Conservation (phyloP, 257 asterid species). For the Nicotiana sylvestris region DNA sequence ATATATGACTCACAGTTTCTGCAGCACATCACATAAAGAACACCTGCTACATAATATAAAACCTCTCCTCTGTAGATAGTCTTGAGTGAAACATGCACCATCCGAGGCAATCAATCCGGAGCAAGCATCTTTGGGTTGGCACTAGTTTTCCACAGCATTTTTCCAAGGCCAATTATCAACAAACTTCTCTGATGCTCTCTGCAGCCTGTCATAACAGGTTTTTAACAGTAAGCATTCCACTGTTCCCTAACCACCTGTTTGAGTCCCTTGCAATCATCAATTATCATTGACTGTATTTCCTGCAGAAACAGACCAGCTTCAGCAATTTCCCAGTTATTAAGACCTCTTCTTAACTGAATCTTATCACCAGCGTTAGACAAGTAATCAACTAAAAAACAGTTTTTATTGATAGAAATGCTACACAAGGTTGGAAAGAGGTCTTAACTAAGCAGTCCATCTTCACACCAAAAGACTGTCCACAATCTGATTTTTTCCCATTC, state of each 20-base stretch:
- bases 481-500: background rate
- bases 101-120: background rate
- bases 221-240: background rate
- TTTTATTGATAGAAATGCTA: background rate
- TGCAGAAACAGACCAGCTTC: slow-evolving; percentile 3
- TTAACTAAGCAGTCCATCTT: background rate
- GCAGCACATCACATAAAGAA: slow-evolving; percentile 2
- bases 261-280: background rate
- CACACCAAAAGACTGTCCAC: background rate
- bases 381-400: background rate
- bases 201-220: background rate
- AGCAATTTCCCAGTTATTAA: background rate
- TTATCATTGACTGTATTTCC: background rate
- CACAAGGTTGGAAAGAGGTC: background rate
- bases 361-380: background rate
- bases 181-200: background rate
- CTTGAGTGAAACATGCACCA: background rate
- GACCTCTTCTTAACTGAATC: background rate
- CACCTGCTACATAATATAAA: background rate
- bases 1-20: background rate
- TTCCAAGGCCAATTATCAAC: background rate
- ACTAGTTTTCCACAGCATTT: background rate
- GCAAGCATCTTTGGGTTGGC: slow-evolving; percentile 2
- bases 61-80: background rate
- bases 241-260: background rate